Percentiles rank a stretch among this genome's conserved stretches.
Conservation (phyloP, 805 yeast genomes). For the Candida golubevii region DNA sequence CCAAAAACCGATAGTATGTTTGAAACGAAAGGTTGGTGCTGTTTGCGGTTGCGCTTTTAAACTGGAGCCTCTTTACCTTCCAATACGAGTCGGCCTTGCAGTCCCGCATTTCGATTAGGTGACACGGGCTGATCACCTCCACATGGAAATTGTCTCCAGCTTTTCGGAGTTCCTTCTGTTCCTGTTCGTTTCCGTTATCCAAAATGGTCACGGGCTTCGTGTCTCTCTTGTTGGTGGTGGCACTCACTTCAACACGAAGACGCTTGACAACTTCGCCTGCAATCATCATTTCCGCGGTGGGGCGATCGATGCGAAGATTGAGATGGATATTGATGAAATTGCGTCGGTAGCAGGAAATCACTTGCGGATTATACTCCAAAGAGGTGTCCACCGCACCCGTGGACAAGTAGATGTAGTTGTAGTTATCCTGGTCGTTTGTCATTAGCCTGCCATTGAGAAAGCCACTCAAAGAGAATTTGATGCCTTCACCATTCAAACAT, state of each 20-base stretch:
- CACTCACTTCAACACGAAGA: slow-evolving; percentile 36
- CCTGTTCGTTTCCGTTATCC: slow-evolving; percentile 15
- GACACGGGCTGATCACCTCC: slow-evolving; percentile 8
- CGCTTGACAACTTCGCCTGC: slow-evolving; percentile 14
- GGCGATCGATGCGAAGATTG: slow-evolving; percentile 2
- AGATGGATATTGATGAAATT: slow-evolving; percentile 32
- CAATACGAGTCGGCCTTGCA: slow-evolving; percentile 24
- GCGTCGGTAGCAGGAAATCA: slow-evolving; percentile 44
- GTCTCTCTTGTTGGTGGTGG: slow-evolving; percentile 30
- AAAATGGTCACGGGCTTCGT: slow-evolving; percentile 19
- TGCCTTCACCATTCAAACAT: background rate
- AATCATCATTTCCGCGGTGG: background rate
- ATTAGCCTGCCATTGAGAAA: slow-evolving; percentile 41
- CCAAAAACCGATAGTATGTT: slow-evolving; percentile 36
- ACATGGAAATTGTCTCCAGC: slow-evolving; percentile 3
- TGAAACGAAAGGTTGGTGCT: slow-evolving; percentile 44
- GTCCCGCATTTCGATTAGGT: slow-evolving; percentile 6
- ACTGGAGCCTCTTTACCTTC: slow-evolving; percentile 40
- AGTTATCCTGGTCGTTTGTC: slow-evolving; percentile 38
- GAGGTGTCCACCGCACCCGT: slow-evolving; percentile 10
- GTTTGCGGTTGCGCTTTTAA: slow-evolving; percentile 50
- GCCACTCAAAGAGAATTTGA: slow-evolving; percentile 19
- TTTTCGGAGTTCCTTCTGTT: slow-evolving; percentile 6
- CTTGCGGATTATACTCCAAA: slow-evolving; percentile 25
- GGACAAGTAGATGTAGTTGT: slow-evolving; percentile 22